Percentiles rank a stretch among this genome's conserved stretches.
These are phyloP conservation scores for Rutidosis leptorrhynchoides DNA, from an alignment of 129 eudicot genomes.

Conservation along the genomic window DNA sequence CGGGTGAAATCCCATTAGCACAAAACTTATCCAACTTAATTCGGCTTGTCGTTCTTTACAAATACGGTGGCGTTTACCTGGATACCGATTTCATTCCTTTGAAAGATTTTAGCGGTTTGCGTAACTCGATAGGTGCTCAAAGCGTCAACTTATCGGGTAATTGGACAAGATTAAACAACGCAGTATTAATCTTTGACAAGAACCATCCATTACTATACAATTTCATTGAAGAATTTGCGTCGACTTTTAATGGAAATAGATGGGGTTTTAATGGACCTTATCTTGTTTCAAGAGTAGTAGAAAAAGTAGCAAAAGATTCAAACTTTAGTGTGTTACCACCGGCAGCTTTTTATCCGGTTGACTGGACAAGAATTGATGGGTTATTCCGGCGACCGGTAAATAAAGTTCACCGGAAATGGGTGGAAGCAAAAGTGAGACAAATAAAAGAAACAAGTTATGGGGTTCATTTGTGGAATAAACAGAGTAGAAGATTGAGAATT, in stretches of 20 bases:
- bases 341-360: slow-evolving; percentile 74
- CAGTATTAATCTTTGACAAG: slow-evolving; percentile 69
- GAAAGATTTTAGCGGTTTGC: slow-evolving; percentile 55
- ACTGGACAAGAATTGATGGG: slow-evolving; percentile 51
- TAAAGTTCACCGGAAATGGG: slow-evolving; percentile 43
- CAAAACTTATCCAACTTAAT: slow-evolving; percentile 74
- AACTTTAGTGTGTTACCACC: slow-evolving; percentile 59
- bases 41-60: slow-evolving; percentile 61
- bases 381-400: slow-evolving; percentile 44
- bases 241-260: slow-evolving; percentile 58
- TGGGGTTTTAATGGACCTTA: slow-evolving; percentile 98
- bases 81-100: slow-evolving; percentile 69
- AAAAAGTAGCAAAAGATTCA: slow-evolving; percentile 4
- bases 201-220: slow-evolving; percentile 56
- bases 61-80: slow-evolving; percentile 75
- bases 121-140: slow-evolving; percentile 81
- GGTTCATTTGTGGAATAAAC: slow-evolving; percentile 83
- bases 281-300: slow-evolving; percentile 68
- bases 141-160: slow-evolving; percentile 39
- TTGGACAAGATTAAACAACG: slow-evolving; percentile 80
- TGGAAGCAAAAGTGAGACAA: slow-evolving; percentile 47
- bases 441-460: slow-evolving; percentile 47
- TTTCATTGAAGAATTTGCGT: slow-evolving; percentile 79
- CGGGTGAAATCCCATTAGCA: slow-evolving; percentile 67
- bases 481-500: slow-evolving; percentile 49